Percentiles rank a stretch among this genome's conserved stretches.
phyloP scores from a whole-genome alignment of 2,329 filamentous ascomycete genomes.

The Cryphonectria nitschkei region DNA sequence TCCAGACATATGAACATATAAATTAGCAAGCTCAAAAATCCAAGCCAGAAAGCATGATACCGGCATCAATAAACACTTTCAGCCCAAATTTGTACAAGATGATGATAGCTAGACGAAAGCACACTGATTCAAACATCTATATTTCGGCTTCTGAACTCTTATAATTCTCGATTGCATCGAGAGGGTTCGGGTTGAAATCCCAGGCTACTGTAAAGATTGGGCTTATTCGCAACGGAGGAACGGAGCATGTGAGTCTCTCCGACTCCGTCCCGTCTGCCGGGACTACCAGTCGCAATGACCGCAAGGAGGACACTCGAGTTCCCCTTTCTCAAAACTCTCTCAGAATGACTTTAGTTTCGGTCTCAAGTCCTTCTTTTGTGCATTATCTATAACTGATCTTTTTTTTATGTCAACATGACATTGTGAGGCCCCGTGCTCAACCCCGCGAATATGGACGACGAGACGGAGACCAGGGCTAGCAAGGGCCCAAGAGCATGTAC shows the following conservation, averaged over 20 bases:
- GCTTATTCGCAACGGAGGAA: constrained; percentile 2
- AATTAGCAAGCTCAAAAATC: no score
- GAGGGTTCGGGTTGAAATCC: background rate
- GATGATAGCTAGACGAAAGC: no score
- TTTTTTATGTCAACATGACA: background rate
- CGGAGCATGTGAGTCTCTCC: constrained; percentile 11
- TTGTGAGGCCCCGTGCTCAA: background rate
- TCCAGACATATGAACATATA: no score
- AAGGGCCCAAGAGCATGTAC: constrained; percentile 54
- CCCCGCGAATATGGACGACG: constrained; percentile 17
- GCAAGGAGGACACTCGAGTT: no score
- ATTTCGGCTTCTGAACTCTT: no score
- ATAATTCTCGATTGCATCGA: no score
- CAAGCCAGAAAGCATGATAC: no score
- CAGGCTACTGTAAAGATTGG: no score
- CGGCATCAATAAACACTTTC: no score
- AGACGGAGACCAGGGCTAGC: constrained; percentile 23
- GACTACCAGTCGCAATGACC: background rate
- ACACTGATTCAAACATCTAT: no score
- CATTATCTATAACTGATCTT: background rate
- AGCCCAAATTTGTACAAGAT: no score
- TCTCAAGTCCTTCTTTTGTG: background rate
- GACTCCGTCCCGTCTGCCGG: constrained; percentile 10
- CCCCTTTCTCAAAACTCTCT: background rate
- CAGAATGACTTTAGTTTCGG: background rate